These are phyloP conservation scores for Venturia nashicola DNA, from an alignment of 2,329 filamentous ascomycete species.

Conservation along the genomic window DNA sequence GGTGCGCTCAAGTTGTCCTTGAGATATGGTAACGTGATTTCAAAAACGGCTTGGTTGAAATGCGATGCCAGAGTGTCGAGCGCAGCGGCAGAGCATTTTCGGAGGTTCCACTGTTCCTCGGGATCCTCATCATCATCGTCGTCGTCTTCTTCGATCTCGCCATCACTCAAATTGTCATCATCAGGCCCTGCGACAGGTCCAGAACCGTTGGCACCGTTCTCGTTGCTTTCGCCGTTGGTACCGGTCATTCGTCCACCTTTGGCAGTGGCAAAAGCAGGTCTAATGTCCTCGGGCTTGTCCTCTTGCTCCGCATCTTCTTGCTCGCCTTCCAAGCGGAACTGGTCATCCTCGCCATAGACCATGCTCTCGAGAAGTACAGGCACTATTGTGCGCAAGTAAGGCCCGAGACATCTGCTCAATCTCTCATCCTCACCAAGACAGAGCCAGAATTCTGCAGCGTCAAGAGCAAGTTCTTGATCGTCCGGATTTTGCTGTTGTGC, in stretches of 20 bases:
- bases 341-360: conserved; percentile 93
- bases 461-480: conserved; percentile 80
- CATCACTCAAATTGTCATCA: conserved; percentile 73
- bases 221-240: conserved; percentile 23
- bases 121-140: conserved; percentile 61
- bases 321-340: conserved; percentile 69
- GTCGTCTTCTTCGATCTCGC: conserved; percentile 68
- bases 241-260: conserved; percentile 49
- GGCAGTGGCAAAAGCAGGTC: conserved; percentile 74
- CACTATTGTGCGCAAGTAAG: conserved; percentile 73
- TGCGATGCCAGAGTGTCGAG: conserved; percentile 88
- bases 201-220: conserved; percentile 35
- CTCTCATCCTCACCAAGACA: conserved; percentile 79
- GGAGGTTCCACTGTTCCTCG: conserved; percentile 87
- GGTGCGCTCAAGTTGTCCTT: conserved; percentile 77
- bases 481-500: conserved; percentile 70
- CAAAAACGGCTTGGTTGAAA: conserved; percentile 79
- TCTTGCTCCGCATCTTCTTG: conserved; percentile 80
- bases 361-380: conserved; percentile 87
- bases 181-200: conserved; percentile 21
- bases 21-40: conserved; percentile 83
- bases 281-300: conserved; percentile 81
- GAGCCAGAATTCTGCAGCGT: conserved; percentile 96
- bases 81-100: conserved; percentile 93
- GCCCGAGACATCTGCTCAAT: conserved; percentile 62